phyloP scores from a whole-genome alignment of 768 basidiomycete genomes.

The Sistotremastrum suecicum region DNA sequence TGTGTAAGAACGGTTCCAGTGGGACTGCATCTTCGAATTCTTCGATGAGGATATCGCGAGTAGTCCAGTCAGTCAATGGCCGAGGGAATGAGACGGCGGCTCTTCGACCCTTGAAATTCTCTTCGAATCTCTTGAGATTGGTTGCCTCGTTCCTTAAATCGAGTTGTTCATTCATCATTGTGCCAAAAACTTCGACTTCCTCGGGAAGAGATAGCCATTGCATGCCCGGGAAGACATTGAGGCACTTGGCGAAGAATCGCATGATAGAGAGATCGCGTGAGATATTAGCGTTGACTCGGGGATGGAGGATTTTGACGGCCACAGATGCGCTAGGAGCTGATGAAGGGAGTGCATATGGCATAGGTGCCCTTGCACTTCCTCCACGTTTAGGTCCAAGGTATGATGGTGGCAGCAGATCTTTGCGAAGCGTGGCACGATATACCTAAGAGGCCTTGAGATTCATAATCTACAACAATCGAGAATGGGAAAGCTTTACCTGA shows the following conservation, averaged over 20 bases:
- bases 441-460: conserved; percentile 33
- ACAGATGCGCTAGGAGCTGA: conserved; percentile 75
- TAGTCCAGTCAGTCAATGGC: conserved; percentile 73
- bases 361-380: conserved; percentile 28
- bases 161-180: conserved; percentile 93
- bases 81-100: conserved; percentile 83
- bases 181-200: conserved; percentile 87
- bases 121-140: conserved; percentile 74
- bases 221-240: conserved; percentile 81
- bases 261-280: conserved; percentile 88
- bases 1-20: conserved; percentile 69
- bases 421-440: conserved; percentile 74
- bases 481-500: conserved; percentile 34
- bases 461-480: neutral
- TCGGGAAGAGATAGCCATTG: conserved; percentile 93
- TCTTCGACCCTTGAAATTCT: conserved; percentile 67
- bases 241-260: conserved; percentile 72
- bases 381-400: conserved; percentile 64
- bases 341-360: conserved; percentile 40
- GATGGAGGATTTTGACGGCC: conserved; percentile 94
- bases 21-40: conserved; percentile 90
- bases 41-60: conserved; percentile 72
- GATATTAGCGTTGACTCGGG: conserved; percentile 69
- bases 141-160: conserved; percentile 84
- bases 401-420: conserved; percentile 72